Conservation (phyloP, 768 basidiomycete genomes). For the Lactifluus pinguis region DNA sequence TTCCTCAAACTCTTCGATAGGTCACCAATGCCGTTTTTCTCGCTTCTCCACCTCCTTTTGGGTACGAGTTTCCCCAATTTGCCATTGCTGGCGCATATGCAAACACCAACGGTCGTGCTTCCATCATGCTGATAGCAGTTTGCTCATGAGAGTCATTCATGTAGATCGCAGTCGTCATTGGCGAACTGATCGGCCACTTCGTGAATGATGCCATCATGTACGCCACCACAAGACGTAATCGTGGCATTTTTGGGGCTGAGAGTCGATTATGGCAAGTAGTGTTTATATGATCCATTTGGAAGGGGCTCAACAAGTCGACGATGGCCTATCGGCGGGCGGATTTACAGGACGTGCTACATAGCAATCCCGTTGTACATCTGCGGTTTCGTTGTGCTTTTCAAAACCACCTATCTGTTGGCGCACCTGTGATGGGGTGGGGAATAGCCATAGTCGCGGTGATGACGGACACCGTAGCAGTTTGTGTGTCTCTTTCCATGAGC, state of each 20-base stretch:
- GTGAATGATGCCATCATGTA: constrained; percentile 43
- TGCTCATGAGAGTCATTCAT: not conserved
- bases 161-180: constrained; percentile 41
- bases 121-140: not conserved
- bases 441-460: constrained; percentile 48
- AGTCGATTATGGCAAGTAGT: constrained; percentile 44
- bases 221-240: constrained; percentile 34
- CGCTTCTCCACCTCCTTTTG: constrained; percentile 43
- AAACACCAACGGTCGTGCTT: constrained; percentile 42
- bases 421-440: constrained; percentile 59
- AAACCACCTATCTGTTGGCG: constrained; percentile 42
- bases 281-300: too few relatives aligned
- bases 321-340: not conserved
- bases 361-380: constrained; percentile 51
- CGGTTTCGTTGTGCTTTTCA: constrained; percentile 52
- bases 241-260: constrained; percentile 48
- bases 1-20: constrained; percentile 23
- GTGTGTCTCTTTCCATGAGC: constrained; percentile 28
- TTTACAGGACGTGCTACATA: constrained; percentile 47
- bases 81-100: constrained; percentile 46
- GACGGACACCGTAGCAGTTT: constrained; percentile 55
- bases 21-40: constrained; percentile 61
- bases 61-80: constrained; percentile 41
- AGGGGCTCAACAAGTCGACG: not conserved
- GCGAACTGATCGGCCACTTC: constrained; percentile 43